Evolutionary conservation across 345 rosid species (phyloP).

Genomic region (Aquilaria yunnanensis): DNA sequence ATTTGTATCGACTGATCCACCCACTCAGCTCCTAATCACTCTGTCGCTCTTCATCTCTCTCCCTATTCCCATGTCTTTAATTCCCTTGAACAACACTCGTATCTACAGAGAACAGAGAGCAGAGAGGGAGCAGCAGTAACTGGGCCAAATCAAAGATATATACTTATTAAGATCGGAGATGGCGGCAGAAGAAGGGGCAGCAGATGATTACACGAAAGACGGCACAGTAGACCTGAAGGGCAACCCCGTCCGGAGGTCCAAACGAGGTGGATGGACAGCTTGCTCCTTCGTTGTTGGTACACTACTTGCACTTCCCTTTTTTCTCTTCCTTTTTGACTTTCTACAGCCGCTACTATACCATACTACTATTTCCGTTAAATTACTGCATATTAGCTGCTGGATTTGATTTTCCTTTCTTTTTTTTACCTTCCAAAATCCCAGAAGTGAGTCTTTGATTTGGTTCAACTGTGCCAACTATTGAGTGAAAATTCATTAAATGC

Average conservation of each 20-base stretch:
- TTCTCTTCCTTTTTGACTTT: background rate
- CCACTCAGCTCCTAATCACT: too few relatives aligned
- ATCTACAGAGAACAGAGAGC: too few relatives aligned
- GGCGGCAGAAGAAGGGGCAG: slow-evolving; percentile 23
- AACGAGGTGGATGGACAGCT: slow-evolving; percentile 87
- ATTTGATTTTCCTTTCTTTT: background rate
- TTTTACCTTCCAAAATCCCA: too few relatives aligned
- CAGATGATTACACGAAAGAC: slow-evolving; percentile 67
- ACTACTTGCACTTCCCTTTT: background rate
- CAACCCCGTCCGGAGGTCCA: slow-evolving; percentile 69
- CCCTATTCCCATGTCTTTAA: too few relatives aligned
- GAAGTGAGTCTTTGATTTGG: slow-evolving; percentile 1
- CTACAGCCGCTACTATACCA: background rate
- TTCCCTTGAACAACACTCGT: too few relatives aligned
- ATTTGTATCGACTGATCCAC: too few relatives aligned
- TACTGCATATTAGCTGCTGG: too few relatives aligned
- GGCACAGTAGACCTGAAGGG: slow-evolving; percentile 93
- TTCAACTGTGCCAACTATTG: background rate
- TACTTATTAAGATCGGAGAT: background rate
- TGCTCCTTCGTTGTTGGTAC: slow-evolving; percentile 81
- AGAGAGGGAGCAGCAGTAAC: background rate
- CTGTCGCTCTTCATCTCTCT: too few relatives aligned
- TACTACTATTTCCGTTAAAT: too few relatives aligned
- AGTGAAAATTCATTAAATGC: background rate
- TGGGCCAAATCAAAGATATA: too few relatives aligned